Evolutionary conservation across 176 grass and related monocot species (phyloP).

Genomic region (Oryza meyeriana): DNA sequence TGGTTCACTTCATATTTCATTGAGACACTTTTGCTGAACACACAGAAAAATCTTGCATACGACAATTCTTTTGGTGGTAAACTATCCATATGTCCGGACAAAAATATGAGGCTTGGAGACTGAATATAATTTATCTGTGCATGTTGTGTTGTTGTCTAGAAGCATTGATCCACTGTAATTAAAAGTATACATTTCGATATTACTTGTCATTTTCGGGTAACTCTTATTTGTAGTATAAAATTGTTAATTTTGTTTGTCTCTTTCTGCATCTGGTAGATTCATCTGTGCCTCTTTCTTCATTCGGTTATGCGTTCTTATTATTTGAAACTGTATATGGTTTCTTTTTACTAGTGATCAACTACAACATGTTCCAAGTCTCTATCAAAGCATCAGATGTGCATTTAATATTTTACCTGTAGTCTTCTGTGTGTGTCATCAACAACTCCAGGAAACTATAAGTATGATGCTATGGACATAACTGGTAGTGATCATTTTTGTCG

Average conservation of each 20-base stretch:
- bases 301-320: not conserved
- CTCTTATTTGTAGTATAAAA: not conserved
- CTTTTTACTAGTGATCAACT: constrained; percentile 5
- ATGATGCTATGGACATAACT: constrained; percentile 7
- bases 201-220: constrained; percentile 1
- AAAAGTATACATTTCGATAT: constrained; percentile 1
- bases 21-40: not conserved
- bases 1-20: not conserved
- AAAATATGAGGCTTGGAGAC: not conserved
- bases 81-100: not conserved
- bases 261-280: not conserved
- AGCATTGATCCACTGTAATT: not conserved
- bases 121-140: constrained; percentile 19
- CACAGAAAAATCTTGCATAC: not conserved
- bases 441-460: constrained; percentile 14
- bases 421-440: constrained; percentile 1
- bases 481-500: constrained; percentile 12
- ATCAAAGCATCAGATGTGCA: constrained; percentile 9
- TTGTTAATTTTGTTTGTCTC: not conserved
- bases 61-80: constrained; percentile 8
- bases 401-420: constrained; percentile 28
- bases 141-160: not conserved
- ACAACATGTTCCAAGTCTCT: not conserved
- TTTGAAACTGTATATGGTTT: not conserved
- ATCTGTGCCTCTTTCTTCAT: not conserved